Percentiles rank a stretch among this genome's conserved stretches.
These are phyloP conservation scores for Pleurotus tuber-regium DNA, from an alignment of 768 basidiomycete species.

Conservation along the genomic window DNA sequence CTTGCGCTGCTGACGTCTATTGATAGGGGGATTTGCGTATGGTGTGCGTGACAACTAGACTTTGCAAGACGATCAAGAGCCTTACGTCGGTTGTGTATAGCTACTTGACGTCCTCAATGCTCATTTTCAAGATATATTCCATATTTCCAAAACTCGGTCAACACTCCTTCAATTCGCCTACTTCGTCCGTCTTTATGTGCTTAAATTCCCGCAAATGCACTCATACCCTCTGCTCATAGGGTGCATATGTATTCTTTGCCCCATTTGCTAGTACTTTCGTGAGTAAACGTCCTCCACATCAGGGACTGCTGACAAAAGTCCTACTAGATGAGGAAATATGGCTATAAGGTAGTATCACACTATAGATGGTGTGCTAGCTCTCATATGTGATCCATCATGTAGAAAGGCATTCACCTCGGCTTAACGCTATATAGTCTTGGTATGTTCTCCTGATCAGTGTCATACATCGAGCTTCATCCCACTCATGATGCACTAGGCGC, in stretches of 20 bases:
- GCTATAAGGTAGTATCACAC: conserved; percentile 65
- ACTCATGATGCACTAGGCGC: conserved; percentile 42
- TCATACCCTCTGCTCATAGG: too few species aligned
- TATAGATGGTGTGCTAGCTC: too few species aligned
- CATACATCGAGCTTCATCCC: not conserved
- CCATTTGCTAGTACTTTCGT: conserved; percentile 59
- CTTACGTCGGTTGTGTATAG: conserved; percentile 25
- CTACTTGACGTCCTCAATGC: conserved; percentile 68
- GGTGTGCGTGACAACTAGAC: conserved; percentile 39
- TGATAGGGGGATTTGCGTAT: conserved; percentile 65
- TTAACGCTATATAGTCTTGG: conserved; percentile 57
- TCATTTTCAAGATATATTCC: conserved; percentile 71
- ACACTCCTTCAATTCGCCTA: conserved; percentile 76
- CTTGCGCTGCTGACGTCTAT: too few species aligned
- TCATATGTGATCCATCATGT: too few species aligned
- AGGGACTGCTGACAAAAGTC: conserved; percentile 2
- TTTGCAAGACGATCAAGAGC: conserved; percentile 16
- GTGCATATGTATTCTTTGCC: conserved; percentile 61
- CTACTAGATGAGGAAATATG: conserved; percentile 54
- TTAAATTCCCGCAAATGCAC: too few species aligned
- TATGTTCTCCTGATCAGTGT: conserved; percentile 17
- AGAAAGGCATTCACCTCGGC: conserved; percentile 61
- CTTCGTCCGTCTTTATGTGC: conserved; percentile 38
- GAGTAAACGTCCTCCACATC: conserved; percentile 21
- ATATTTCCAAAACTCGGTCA: conserved; percentile 66